phyloP scores from a whole-genome alignment of 2,329 filamentous ascomycete genomes.

The Curvularia sp. region DNA sequence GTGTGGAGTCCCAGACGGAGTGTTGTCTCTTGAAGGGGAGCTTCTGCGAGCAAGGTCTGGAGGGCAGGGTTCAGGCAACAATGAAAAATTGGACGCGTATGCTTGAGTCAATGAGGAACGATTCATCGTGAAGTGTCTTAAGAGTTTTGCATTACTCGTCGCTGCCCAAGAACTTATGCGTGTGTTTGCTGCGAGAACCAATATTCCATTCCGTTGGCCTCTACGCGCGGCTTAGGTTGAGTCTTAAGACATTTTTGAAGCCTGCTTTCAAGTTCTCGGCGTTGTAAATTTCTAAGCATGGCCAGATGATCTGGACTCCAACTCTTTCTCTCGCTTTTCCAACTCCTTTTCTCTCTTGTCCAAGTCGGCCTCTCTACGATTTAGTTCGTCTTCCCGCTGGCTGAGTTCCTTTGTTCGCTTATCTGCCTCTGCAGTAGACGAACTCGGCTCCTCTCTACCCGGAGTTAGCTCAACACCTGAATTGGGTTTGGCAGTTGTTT shows the following conservation, averaged over 20 bases:
- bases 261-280: conserved; percentile 21
- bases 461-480: background rate
- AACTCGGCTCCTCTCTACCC: background rate
- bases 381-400: conserved; percentile 5
- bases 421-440: background rate
- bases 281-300: background rate
- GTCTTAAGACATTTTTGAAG: background rate
- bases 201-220: background rate
- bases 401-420: conserved; percentile 4
- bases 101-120: background rate
- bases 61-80: background rate
- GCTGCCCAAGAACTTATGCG: background rate
- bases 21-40: background rate
- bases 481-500: background rate
- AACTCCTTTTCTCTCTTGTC: conserved; percentile 11
- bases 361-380: conserved; percentile 11
- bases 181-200: background rate
- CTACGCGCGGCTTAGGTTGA: background rate
- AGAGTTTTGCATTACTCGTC: background rate
- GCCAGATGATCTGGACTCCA: conserved; percentile 3
- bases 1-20: background rate
- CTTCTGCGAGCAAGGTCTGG: background rate
- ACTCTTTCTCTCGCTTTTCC: conserved; percentile 8
- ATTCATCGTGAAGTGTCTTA: background rate
- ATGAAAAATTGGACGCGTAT: background rate